A percentile compares a stretch with the other conserved stretches of the same genome.
Conservation (phyloP, 805 yeast genomes). For the Saccharomycopsis amapae region DNA sequence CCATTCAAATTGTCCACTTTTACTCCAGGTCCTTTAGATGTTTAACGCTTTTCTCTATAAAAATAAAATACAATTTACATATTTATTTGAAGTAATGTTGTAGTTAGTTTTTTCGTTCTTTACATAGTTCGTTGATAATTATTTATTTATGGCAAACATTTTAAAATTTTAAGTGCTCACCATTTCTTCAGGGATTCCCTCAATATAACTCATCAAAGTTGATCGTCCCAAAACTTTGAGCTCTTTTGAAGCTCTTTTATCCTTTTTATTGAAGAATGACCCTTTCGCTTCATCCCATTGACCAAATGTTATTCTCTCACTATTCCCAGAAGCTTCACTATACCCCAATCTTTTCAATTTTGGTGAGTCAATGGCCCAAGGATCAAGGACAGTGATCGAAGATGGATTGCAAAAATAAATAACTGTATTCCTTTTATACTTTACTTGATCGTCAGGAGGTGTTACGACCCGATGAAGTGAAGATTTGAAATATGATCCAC, state of each 20-base stretch:
- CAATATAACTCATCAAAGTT: slow-evolving; percentile 14
- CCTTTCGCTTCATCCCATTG: slow-evolving; percentile 45
- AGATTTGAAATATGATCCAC: slow-evolving; percentile 42
- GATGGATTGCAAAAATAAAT: slow-evolving; percentile 39
- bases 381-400: slow-evolving; percentile 33
- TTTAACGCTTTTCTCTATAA: too few relatives aligned
- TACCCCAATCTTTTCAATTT: slow-evolving; percentile 31
- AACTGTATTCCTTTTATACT: slow-evolving; percentile 32
- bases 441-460: slow-evolving; percentile 38
- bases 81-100: too few relatives aligned
- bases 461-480: slow-evolving; percentile 42
- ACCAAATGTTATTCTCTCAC: slow-evolving; percentile 34
- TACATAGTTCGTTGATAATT: too few relatives aligned
- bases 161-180: too few relatives aligned
- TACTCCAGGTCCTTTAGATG: too few relatives aligned
- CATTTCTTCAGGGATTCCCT: slow-evolving; percentile 1
- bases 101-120: too few relatives aligned
- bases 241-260: slow-evolving; percentile 5
- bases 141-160: too few relatives aligned
- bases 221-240: slow-evolving; percentile 20
- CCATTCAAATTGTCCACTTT: too few relatives aligned
- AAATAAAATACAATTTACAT: too few relatives aligned
- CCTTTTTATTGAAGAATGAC: slow-evolving; percentile 33
- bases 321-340: slow-evolving; percentile 25
- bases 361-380: slow-evolving; percentile 35